phyloP scores from a whole-genome alignment of 2,329 filamentous ascomycete genomes.

The Pseudopyrenochaeta lycopersici region DNA sequence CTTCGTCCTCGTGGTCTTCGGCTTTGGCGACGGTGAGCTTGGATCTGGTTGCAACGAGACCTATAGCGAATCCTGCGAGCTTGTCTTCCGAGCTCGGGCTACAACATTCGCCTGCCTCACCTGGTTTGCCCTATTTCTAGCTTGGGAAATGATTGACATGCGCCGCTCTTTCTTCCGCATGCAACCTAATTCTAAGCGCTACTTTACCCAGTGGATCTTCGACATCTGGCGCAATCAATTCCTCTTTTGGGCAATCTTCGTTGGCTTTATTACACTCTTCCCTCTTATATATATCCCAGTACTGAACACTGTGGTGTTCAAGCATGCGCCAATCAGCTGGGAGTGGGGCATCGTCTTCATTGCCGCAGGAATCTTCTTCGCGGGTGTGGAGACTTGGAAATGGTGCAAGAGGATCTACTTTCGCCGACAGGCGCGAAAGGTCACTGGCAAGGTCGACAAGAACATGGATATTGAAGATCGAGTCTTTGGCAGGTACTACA shows the following conservation, averaged over 20 bases:
- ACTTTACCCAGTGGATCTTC: constrained; percentile 65
- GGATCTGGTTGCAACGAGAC: constrained; percentile 47
- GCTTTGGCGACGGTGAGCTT: constrained; percentile 43
- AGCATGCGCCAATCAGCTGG: constrained; percentile 71
- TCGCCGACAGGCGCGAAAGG: constrained; percentile 27
- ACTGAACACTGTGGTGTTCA: constrained; percentile 71
- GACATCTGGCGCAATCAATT: constrained; percentile 79
- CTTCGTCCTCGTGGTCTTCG: constrained; percentile 49
- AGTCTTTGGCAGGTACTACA: constrained; percentile 27
- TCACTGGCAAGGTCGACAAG: constrained; percentile 14
- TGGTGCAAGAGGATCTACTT: too few relatives aligned
- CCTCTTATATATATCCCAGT: constrained; percentile 70
- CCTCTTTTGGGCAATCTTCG: constrained; percentile 56
- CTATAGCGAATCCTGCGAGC: constrained; percentile 42
- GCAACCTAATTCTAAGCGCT: constrained; percentile 66
- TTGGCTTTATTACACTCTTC: constrained; percentile 57
- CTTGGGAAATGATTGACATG: constrained; percentile 80
- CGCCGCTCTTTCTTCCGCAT: constrained; percentile 79
- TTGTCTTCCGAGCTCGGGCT: too few relatives aligned
- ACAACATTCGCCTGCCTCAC: constrained; percentile 79
- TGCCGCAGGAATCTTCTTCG: constrained; percentile 68
- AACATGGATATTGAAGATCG: constrained; percentile 29
- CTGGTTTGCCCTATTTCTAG: constrained; percentile 79
- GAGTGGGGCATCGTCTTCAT: constrained; percentile 76
- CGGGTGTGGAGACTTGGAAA: constrained; percentile 73